Base-by-base conservation (phyloP, 441 rosid genomes). In the Monsonia emarginata region DNA sequence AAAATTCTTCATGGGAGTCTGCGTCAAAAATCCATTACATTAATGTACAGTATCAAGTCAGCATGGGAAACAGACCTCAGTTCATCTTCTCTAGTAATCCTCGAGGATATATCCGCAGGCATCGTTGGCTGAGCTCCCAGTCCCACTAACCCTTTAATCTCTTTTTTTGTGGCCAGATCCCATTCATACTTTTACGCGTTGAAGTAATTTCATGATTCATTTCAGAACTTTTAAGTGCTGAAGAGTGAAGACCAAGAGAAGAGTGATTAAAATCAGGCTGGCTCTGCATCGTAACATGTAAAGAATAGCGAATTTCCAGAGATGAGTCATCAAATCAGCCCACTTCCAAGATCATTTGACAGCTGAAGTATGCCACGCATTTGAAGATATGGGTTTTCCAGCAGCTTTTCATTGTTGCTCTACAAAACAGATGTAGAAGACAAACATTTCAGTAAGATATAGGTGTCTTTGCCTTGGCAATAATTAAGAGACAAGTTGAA, bases 361-460 rank as follows among this genome's bases (percentile, higher is more conserved):
- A 95, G 75, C 81, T 91, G 96, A 80, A 91, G 89, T 78, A 95
- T 83, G 78, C 99, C 98, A 27, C 89, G 88, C 91, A 95, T 90
- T 86, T 95, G 99, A 80, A 95, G 95, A 74, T 91, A 91, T 24
- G 98, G 98, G 75, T 95, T 95, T 82, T 95, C 98, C 81, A 95
- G 78, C 72, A 95, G 77, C 78, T 91, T 91, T 81, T 95, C 99
- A 56, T 91, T 95, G 83, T 95, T 95, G 84, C 96, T 95, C 97
- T 95, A 87, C 71, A 75, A 36, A 75, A 61, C 21, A 74, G 64
- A 56, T 64, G 40, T 67, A 76, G 22, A 69, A 40, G 65, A 18
- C 44, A 63, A 70, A 50, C 21, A 73, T 21, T 30, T 71, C 24
- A 78, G 76, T 32, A 30, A 54, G 16, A 68, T 65, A 48, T 46